phyloP scores from a whole-genome alignment of 176 grass and related monocot species.

The Triticum monococcum region DNA sequence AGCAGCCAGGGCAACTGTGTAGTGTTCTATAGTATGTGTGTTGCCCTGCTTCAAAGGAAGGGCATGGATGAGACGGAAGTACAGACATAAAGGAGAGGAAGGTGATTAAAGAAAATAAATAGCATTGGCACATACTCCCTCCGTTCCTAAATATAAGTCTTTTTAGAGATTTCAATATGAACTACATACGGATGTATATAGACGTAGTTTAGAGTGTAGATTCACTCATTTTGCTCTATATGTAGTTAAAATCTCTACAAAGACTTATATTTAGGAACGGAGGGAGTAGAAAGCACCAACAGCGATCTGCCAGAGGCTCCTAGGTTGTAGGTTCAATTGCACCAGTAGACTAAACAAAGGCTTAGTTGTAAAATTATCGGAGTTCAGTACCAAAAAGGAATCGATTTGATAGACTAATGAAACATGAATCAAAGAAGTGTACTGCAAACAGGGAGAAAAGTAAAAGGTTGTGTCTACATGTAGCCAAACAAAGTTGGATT shows the following conservation, averaged over 20 bases:
- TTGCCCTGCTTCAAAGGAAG: neutral
- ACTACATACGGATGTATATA: too few species aligned
- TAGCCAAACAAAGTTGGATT: neutral
- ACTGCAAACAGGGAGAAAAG: conserved; percentile 10
- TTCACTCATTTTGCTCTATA: too few species aligned
- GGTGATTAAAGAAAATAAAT: neutral
- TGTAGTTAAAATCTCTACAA: too few species aligned
- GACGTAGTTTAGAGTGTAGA: too few species aligned
- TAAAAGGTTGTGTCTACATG: conserved; percentile 32
- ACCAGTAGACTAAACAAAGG: neutral
- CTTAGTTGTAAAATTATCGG: conserved; percentile 17
- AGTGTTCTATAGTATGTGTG: neutral
- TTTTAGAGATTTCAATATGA: too few species aligned
- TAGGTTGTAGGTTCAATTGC: neutral
- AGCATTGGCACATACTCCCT: too few species aligned
- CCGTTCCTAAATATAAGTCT: too few species aligned
- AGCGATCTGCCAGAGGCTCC: too few species aligned
- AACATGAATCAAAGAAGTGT: conserved; percentile 17
- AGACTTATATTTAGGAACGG: too few species aligned
- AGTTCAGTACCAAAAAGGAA: neutral
- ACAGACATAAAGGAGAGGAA: neutral
- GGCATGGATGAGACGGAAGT: neutral
- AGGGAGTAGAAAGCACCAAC: too few species aligned
- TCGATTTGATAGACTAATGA: neutral
- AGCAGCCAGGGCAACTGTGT: neutral